Evolutionary conservation across 352 stramenopile species (phyloP).

Genomic region (Phytophthora palmivora): DNA sequence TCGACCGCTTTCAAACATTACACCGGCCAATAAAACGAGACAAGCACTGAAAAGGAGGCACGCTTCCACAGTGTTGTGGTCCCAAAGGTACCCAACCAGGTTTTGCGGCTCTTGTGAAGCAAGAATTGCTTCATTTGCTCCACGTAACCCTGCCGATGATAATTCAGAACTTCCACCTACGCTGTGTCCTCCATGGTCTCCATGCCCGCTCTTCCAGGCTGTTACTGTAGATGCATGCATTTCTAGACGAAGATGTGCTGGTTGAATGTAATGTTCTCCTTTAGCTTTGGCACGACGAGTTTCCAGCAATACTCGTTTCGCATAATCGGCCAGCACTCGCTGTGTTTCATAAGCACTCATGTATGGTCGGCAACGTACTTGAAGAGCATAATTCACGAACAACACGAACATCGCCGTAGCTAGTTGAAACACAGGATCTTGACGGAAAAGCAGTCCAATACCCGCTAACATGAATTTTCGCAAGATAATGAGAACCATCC

Average conservation of each 20-base stretch:
- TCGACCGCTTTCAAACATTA: slow-evolving; percentile 76
- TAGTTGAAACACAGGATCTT: slow-evolving; percentile 80
- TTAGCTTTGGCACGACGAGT: slow-evolving; percentile 60
- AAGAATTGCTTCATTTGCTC: slow-evolving; percentile 38
- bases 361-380: slow-evolving; percentile 77
- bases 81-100: slow-evolving; percentile 68
- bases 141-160: slow-evolving; percentile 13
- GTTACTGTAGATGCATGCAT: slow-evolving; percentile 38
- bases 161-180: slow-evolving; percentile 14
- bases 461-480: slow-evolving; percentile 78
- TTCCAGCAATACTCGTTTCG: slow-evolving; percentile 53
- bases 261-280: slow-evolving; percentile 58
- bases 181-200: slow-evolving; percentile 30
- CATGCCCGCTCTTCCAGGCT: slow-evolving; percentile 45
- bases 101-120: slow-evolving; percentile 47
- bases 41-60: slow-evolving; percentile 77
- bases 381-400: slow-evolving; percentile 78
- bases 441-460: slow-evolving; percentile 73
- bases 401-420: slow-evolving; percentile 78
- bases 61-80: slow-evolving; percentile 84
- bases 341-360: slow-evolving; percentile 76
- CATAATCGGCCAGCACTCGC: slow-evolving; percentile 65
- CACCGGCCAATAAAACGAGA: slow-evolving; percentile 63
- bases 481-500: slow-evolving; percentile 84
- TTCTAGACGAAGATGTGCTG: slow-evolving; percentile 59